These are phyloP conservation scores for Biscogniauxia marginata DNA, from an alignment of 2,329 filamentous ascomycete genomes.

Conservation along the genomic window DNA sequence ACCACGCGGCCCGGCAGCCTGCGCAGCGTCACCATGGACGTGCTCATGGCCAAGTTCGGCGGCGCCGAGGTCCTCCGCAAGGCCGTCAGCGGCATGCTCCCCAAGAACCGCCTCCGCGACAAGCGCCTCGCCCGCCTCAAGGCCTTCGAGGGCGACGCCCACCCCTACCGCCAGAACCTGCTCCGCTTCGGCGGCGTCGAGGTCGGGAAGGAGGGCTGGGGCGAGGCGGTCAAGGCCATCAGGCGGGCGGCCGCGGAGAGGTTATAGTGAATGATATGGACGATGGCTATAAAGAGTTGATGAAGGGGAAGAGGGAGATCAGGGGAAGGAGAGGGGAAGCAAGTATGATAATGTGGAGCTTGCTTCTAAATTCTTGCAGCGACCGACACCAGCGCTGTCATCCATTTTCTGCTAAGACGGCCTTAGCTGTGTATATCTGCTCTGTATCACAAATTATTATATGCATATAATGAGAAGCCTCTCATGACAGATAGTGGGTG, in stretches of 20 bases:
- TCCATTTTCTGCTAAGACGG: constrained; percentile 5
- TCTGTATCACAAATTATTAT: constrained; percentile 24
- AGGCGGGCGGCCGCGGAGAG: constrained; percentile 48
- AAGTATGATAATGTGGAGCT: neutral
- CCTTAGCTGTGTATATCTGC: constrained; percentile 23
- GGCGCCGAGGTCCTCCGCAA: constrained; percentile 87
- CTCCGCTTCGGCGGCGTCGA: constrained; percentile 65
- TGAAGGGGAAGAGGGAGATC: neutral
- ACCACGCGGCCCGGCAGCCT: constrained; percentile 86
- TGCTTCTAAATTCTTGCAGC: neutral
- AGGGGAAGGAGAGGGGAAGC: neutral
- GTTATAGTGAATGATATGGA: constrained; percentile 39
- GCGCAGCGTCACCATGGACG: constrained; percentile 89
- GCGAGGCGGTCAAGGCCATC: constrained; percentile 49
- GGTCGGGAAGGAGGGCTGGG: constrained; percentile 55
- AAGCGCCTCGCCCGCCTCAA: constrained; percentile 85
- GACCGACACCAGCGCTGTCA: no score
- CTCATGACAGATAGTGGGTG: constrained; percentile 15
- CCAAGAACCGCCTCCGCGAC: constrained; percentile 91
- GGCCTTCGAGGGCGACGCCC: constrained; percentile 88
- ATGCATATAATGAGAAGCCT: constrained; percentile 21
- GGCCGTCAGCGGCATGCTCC: constrained; percentile 95
- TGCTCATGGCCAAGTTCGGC: constrained; percentile 90
- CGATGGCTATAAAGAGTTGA: neutral
- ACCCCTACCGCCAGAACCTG: constrained; percentile 90